Percentiles rank a stretch among this genome's conserved stretches.
phyloP scores from a whole-genome alignment of 163 green algal species.

The Smithsoniella earleae region DNA sequence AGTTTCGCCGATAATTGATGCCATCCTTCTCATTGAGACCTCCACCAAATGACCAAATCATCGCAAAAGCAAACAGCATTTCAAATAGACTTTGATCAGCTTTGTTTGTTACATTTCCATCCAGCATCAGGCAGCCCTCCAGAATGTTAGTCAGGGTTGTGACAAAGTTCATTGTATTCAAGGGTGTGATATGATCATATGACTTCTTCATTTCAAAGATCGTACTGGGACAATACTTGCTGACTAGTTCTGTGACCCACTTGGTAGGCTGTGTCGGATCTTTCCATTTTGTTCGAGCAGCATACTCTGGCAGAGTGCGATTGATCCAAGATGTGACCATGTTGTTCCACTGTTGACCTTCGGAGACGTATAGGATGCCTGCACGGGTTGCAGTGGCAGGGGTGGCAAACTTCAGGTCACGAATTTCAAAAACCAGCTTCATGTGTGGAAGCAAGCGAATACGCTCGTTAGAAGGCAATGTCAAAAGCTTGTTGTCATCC shows the following conservation, averaged over 20 bases:
- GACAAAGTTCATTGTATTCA: conserved; percentile 73
- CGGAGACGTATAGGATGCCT: conserved; percentile 72
- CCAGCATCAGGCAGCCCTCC: conserved; percentile 65
- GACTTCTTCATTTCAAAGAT: conserved; percentile 75
- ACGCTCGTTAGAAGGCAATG: conserved; percentile 73
- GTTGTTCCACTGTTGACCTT: conserved; percentile 70
- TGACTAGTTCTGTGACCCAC: conserved; percentile 65
- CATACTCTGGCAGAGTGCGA: conserved; percentile 54
- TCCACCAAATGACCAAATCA: conserved; percentile 76
- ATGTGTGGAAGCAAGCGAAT: conserved; percentile 71
- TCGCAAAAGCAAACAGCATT: conserved; percentile 75
- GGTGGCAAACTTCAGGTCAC: conserved; percentile 76
- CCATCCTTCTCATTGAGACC: conserved; percentile 70
- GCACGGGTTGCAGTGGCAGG: conserved; percentile 71
- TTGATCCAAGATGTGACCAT: conserved; percentile 62
- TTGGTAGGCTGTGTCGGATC: conserved; percentile 51
- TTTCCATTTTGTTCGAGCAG: conserved; percentile 72
- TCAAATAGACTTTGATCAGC: conserved; percentile 56
- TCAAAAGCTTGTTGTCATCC: conserved; percentile 75
- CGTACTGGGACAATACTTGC: conserved; percentile 69
- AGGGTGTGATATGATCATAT: conserved; percentile 68
- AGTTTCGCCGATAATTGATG: conserved; percentile 74
- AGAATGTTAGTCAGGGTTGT: conserved; percentile 69
- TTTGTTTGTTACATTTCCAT: conserved; percentile 66
- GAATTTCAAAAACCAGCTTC: conserved; percentile 82